These are phyloP conservation scores for Paecilomyces fulvus DNA, from an alignment of 2,329 filamentous ascomycete species.

Conservation along the genomic window DNA sequence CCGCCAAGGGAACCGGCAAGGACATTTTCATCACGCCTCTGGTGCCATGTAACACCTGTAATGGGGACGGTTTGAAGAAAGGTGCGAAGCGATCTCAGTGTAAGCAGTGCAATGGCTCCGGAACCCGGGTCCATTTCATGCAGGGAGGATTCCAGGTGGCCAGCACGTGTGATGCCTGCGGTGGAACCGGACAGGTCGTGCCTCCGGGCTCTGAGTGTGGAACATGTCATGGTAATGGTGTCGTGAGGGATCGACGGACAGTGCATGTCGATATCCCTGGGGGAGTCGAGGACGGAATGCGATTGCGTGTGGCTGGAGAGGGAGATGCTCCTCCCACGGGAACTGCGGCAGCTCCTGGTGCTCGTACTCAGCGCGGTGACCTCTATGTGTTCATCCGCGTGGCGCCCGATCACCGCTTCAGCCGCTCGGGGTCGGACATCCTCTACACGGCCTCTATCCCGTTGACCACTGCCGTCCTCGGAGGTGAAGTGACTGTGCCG, in stretches of 20 bases:
- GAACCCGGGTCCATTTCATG: conserved; percentile 79
- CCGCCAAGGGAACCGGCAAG: conserved; percentile 82
- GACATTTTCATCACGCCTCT: conserved; percentile 81
- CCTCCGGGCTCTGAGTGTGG: conserved; percentile 75
- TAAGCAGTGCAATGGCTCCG: conserved; percentile 74
- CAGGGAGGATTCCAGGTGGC: conserved; percentile 94
- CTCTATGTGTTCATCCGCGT: conserved; percentile 87
- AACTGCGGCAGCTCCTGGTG: conserved; percentile 53
- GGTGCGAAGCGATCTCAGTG: conserved; percentile 68
- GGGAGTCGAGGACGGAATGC: conserved; percentile 95
- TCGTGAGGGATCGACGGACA: conserved; percentile 71
- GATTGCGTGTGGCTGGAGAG: conserved; percentile 72
- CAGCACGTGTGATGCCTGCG: conserved; percentile 74
- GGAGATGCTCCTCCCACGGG: conserved; percentile 80
- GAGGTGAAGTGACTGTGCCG: conserved; percentile 80
- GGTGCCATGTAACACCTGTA: conserved; percentile 71
- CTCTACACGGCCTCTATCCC: conserved; percentile 87
- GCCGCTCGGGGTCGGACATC: conserved; percentile 77
- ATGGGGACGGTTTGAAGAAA: conserved; percentile 73
- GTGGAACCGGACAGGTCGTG: conserved; percentile 66
- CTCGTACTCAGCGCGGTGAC: conserved; percentile 67
- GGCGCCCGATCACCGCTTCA: conserved; percentile 83
- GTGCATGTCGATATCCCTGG: conserved; percentile 87
- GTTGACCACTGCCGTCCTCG: conserved; percentile 83
- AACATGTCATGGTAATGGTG: conserved; percentile 73